Percentiles rank a stretch among this genome's conserved stretches.
Evolutionary conservation across 768 basidiomycete species (phyloP).

Genomic region (Epithele typhae): DNA sequence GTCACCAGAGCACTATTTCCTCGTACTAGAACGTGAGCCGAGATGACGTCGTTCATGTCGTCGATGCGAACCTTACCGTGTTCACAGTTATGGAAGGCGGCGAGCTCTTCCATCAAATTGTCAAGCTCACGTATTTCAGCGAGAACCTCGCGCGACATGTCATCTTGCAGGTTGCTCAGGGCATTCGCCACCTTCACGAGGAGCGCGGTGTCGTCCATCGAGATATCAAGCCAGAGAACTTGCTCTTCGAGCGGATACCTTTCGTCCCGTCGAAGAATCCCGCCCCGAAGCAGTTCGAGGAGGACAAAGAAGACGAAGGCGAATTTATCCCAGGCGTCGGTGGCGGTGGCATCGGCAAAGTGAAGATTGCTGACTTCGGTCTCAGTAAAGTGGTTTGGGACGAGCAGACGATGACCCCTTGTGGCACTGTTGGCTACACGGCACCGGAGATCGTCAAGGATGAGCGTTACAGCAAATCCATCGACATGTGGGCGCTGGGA

Average conservation of each 20-base stretch:
- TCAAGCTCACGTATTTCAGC: slow-evolving; percentile 98
- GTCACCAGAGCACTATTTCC: slow-evolving; percentile 88
- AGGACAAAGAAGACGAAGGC: slow-evolving; percentile 98
- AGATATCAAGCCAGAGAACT: slow-evolving; percentile 98
- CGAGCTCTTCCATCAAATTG: slow-evolving; percentile 97
- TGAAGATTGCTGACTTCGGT: slow-evolving; percentile 99
- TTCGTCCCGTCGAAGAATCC: slow-evolving; percentile 81
- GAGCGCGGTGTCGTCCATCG: slow-evolving; percentile 98
- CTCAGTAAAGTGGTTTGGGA: slow-evolving; percentile 98
- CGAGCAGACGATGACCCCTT: slow-evolving; percentile 98
- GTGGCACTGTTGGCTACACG: slow-evolving; percentile 99
- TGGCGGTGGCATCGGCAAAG: slow-evolving; percentile 94
- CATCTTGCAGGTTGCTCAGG: slow-evolving; percentile 92
- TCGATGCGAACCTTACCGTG: too few species aligned
- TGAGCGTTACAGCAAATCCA: slow-evolving; percentile 92
- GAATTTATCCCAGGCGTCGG: slow-evolving; percentile 90
- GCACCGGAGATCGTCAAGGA: slow-evolving; percentile 99
- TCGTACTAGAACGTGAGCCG: slow-evolving; percentile 82
- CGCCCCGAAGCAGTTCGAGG: slow-evolving; percentile 83
- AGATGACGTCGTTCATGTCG: too few species aligned
- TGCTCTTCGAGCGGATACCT: slow-evolving; percentile 90
- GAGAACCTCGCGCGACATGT: slow-evolving; percentile 97
- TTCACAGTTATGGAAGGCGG: slow-evolving; percentile 90
- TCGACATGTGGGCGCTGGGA: slow-evolving; percentile 99
- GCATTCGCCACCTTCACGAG: slow-evolving; percentile 93